Conservation (phyloP, 2,329 filamentous ascomycete genomes). For the Thyridium curvatum region DNA sequence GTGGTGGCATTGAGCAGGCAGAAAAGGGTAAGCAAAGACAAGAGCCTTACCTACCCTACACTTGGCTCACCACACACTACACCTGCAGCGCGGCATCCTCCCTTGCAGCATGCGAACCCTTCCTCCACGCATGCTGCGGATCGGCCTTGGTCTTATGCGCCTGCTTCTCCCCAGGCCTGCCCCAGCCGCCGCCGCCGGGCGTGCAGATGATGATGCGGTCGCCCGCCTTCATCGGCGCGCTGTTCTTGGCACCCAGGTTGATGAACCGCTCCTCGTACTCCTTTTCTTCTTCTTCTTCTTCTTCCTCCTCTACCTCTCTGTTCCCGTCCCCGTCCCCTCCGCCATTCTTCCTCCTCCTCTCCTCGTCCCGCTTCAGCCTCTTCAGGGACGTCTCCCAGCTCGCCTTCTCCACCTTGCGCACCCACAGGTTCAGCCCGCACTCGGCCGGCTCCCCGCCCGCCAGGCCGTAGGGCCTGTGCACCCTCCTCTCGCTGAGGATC, state of each 20-base stretch:
- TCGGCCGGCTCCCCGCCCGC: slow-evolving; percentile 74
- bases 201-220: slow-evolving; percentile 74
- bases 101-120: slow-evolving; percentile 49
- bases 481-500: slow-evolving; percentile 71
- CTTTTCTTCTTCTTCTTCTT: slow-evolving; percentile 21
- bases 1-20: no score
- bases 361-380: slow-evolving; percentile 23
- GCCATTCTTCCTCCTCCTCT: slow-evolving; percentile 4
- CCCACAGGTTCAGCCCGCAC: slow-evolving; percentile 83
- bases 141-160: slow-evolving; percentile 46
- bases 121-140: slow-evolving; percentile 44
- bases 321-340: slow-evolving; percentile 12
- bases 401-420: slow-evolving; percentile 60
- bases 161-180: slow-evolving; percentile 51
- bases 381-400: slow-evolving; percentile 39
- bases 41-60: neutral
- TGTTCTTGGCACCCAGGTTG: slow-evolving; percentile 75
- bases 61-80: slow-evolving; percentile 15
- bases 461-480: slow-evolving; percentile 75
- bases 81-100: slow-evolving; percentile 55
- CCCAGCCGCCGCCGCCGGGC: slow-evolving; percentile 77
- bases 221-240: slow-evolving; percentile 66
- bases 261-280: slow-evolving; percentile 57
- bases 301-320: slow-evolving; percentile 8
- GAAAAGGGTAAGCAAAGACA: no score